A percentile compares a stretch with the other conserved stretches of the same genome.
These are phyloP conservation scores for Teunomyces atbi DNA, from an alignment of 805 yeast genomes.

Conservation along the genomic window DNA sequence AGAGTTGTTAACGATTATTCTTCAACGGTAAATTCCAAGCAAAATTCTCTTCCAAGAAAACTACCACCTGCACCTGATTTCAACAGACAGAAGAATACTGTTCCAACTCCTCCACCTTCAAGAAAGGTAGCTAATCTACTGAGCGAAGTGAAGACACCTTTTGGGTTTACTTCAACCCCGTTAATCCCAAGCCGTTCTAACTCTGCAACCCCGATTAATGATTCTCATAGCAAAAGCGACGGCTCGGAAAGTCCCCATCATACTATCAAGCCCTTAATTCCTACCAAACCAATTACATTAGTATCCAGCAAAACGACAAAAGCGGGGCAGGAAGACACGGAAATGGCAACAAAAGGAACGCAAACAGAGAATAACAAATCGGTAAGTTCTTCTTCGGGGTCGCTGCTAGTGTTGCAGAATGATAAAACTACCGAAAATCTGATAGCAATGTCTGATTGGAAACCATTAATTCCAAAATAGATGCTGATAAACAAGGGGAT, in stretches of 20 bases:
- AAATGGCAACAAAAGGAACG: not conserved
- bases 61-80: conserved; percentile 10
- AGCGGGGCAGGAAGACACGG: not conserved
- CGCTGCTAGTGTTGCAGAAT: conserved; percentile 9
- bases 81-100: not conserved
- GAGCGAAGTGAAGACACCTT: conserved; percentile 18
- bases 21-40: not conserved
- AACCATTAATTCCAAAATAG: conserved; percentile 49
- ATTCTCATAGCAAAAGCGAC: conserved; percentile 4
- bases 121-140: conserved; percentile 15
- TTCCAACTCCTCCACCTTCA: conserved; percentile 19
- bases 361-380: not conserved
- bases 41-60: conserved; percentile 6
- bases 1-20: conserved; percentile 5
- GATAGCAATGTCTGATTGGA: conserved; percentile 46
- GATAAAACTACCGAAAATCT: conserved; percentile 11
- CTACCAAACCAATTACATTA: conserved; percentile 33
- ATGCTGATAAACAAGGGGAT: not conserved
- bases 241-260: not conserved
- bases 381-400: not conserved
- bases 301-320: conserved; percentile 16
- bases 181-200: conserved; percentile 37
- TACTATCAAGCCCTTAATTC: conserved; percentile 31
- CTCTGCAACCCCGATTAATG: conserved; percentile 24
- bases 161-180: conserved; percentile 39